Base-by-base conservation (phyloP, 306 rosid genomes). In the Fragaria iinumae region DNA sequence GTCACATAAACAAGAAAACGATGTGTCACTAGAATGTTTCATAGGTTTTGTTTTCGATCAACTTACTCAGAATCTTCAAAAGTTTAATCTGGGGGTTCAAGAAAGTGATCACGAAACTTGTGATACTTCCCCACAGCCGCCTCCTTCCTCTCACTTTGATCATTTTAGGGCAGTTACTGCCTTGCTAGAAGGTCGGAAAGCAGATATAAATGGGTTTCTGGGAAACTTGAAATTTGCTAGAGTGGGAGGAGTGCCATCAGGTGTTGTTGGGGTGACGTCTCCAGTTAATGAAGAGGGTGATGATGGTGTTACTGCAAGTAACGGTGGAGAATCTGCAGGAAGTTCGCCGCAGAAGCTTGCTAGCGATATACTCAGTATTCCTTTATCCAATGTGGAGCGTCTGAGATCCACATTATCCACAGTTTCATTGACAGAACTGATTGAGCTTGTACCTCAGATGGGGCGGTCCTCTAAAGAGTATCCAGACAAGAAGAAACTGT, bases 301-400 rank as follows among this genome's bases (percentile, higher is more conserved):
- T 59, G 91, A 75, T 68, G 71, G 80, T 74, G 78, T 72, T 60
- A 66, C 80, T 76, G 75, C 76, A 83, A 91, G 83, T 64, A 88
- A 62, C 75, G 76, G 76, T 47, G 92, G 89, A 74, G 99, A 91
- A 74, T 73, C 77, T 38, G 88, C 85, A 55, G 98, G 89, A 62
- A 91, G 72, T 85, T 79, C 85, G 10, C 91, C 96, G 0, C 99
- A 91, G 90, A 96, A 91, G 87, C 81, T 91, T 79, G 98, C 98
- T 53, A 81, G 88, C 6, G 92, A 86, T 75, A 78, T 96, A 76
- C 86, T 96, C 75, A 93, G 97, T 69, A 88, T 92, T 81, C 99
- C 99, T 66, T 86, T 96, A 36, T 86, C 97, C n/a, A 96, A 96
- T 68, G 99, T 96, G 78, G 99, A 93, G 86, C 99, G 99, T 74